These are phyloP conservation scores for Fusarium lyarnte DNA, from an alignment of 2,329 filamentous ascomycete genomes.

Conservation along the genomic window DNA sequence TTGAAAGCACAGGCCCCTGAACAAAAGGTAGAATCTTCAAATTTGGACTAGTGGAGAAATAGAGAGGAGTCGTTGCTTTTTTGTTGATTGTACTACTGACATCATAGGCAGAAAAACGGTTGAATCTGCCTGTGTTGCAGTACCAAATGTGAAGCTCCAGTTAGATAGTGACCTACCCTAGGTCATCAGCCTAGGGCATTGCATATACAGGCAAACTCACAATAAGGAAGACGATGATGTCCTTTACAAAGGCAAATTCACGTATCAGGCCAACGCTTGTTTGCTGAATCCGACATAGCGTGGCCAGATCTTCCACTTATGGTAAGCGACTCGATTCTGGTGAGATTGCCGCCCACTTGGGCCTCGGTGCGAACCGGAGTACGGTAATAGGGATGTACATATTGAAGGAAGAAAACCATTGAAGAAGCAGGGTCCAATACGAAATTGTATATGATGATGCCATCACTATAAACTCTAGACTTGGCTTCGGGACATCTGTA, in stretches of 20 bases:
- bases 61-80: conserved; percentile 2
- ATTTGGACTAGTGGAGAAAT: not conserved
- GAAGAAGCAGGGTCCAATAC: not conserved
- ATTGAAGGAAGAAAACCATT: not conserved
- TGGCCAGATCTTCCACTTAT: conserved; percentile 11
- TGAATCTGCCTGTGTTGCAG: not conserved
- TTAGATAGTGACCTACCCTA: not conserved
- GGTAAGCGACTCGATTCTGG: conserved; percentile 7
- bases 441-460: not conserved
- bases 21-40: not conserved
- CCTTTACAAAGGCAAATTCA: not conserved
- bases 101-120: conserved; percentile 10
- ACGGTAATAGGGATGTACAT: not conserved
- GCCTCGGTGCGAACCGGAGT: conserved; percentile 32
- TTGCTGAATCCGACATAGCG: not conserved
- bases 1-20: not conserved
- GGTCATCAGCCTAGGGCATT: not conserved
- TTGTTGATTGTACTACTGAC: conserved; percentile 6
- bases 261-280: not conserved
- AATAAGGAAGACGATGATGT: not conserved
- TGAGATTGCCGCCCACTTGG: conserved; percentile 19
- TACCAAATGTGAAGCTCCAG: not conserved
- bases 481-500: conserved; percentile 18
- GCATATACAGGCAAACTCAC: not conserved
- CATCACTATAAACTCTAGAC: not conserved